Evolutionary conservation across 1,284 basidiomycete genomes (phyloP), one percentile per base, ranked within the genome.

Genomic region (Puccinia polysora): DNA sequence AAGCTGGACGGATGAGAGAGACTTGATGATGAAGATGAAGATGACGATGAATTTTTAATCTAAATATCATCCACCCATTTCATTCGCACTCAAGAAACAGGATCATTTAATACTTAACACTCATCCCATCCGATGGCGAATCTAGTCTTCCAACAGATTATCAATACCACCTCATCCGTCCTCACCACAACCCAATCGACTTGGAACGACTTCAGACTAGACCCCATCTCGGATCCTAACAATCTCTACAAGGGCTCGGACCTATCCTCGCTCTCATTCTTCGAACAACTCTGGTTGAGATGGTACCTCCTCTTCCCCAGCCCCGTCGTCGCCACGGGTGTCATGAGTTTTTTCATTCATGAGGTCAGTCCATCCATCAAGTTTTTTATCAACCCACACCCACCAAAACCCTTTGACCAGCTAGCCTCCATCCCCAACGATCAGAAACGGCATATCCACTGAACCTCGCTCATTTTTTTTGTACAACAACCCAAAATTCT

Each of bases 311-410:
- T 40, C 53, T 67, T 63, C 14, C 90, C 87, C 75, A 95, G 96
- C 83, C 93, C 94, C 0, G 81, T 95, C 74, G 85, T 98, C 76
- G 96, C 95, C 20, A 98, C 95, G 0, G 93, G 95, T 74, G 82
- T 98, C 74, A 88, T 92, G 86, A 91, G 89, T 77, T 97, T 98
- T 81, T 75, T 96, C 43, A 80, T 97, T 75, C 95, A 97, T 81
- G 94, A 97, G 85, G 90, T 92, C 74, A 67, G 87, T 78, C 47
- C n/a, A n/a, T n/a, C n/a, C n/a, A n/a, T n/a, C n/a, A n/a, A n/a
- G n/a, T n/a, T n/a, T n/a, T 43, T 49, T 4, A 36, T 12, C 40
- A 25, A 25, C 1, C 49, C 18, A 34, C 30, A 53, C 50, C 15
- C 52, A 38, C 58, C n/a, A n/a, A 55, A 8, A 43, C 30, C 53